phyloP scores from a whole-genome alignment of 345 rosid species.

The Camelina hispida region DNA sequence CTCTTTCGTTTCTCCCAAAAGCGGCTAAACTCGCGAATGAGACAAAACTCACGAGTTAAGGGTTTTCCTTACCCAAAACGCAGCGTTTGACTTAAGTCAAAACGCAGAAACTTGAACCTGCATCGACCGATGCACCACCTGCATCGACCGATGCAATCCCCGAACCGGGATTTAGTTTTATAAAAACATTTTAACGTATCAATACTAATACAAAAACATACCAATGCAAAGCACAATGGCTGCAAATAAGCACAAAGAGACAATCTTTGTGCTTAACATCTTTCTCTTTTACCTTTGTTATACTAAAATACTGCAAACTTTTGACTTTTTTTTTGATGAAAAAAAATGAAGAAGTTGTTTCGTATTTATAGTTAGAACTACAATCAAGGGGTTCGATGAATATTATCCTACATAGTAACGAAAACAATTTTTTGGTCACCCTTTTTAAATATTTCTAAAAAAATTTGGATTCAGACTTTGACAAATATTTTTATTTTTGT shows the following conservation, averaged over 20 bases:
- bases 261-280: neutral
- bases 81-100: too few relatives aligned
- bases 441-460: neutral
- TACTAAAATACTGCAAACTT: neutral
- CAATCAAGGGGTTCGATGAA: too few relatives aligned
- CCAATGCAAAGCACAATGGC: conserved; percentile 14
- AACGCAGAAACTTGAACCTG: too few relatives aligned
- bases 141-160: too few relatives aligned
- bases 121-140: too few relatives aligned
- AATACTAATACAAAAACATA: conserved; percentile 4
- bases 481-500: neutral
- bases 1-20: too few relatives aligned
- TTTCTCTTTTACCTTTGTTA: neutral
- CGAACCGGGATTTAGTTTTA: neutral
- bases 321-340: neutral
- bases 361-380: neutral
- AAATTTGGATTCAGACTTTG: neutral
- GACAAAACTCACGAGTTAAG: too few relatives aligned
- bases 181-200: neutral
- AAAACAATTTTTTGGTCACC: neutral
- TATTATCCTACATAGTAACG: neutral
- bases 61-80: too few relatives aligned
- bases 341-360: neutral
- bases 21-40: too few relatives aligned
- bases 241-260: neutral